Base-by-base conservation (phyloP, 371 early-diverging fungal genomes). In the Mucor mucedo region DNA sequence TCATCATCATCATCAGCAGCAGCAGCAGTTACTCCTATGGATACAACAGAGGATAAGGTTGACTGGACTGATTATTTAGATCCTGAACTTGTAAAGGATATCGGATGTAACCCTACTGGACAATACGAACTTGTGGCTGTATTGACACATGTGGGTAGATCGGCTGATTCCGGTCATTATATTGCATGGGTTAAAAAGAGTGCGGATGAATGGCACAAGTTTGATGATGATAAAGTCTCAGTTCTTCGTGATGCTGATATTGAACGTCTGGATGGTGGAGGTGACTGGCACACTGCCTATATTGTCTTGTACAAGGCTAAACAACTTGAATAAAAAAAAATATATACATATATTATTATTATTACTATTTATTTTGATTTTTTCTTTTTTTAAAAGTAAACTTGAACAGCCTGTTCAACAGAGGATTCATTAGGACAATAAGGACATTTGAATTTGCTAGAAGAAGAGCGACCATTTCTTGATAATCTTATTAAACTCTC, bases 151-250 rank as follows among this genome's bases (percentile, higher is more conserved):
- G 85, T 90, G 27, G 96, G 95, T 33, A 84, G 93, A 33, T 86
- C 89, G 29, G 93, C 94, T 29, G 92, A 93, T 71, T 92, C 93
- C 9, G 91, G 86, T 63, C 98, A 96, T 76, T 97, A 96, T 55
- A 95, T 96, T 66, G 93, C 83, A 7, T 98, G 97, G 97, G 92
- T 91, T 14, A 83, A 86, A 59, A 87, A 91, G 60, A 85, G 76
- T n/a, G 62, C 69, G 62, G 86, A 93, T 62, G 87, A 91, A 68
- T 95, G 95, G 95, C 85, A 87, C 76, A 95, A 97, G 72, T 98
- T 91, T 71, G 97, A 98, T 72, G 99, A 98, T 72, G 97, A 98
- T 66, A 90, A 92, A 55, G 98, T 98, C 6, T 89, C 92, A 4
- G 82, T 87, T 27, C 90, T 97, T 44, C 84, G 77, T 4, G 86